A percentile compares a stretch with the other conserved stretches of the same genome.
Conservation (phyloP, 2,329 filamentous ascomycete species). For the Exophiala aquamarina region DNA sequence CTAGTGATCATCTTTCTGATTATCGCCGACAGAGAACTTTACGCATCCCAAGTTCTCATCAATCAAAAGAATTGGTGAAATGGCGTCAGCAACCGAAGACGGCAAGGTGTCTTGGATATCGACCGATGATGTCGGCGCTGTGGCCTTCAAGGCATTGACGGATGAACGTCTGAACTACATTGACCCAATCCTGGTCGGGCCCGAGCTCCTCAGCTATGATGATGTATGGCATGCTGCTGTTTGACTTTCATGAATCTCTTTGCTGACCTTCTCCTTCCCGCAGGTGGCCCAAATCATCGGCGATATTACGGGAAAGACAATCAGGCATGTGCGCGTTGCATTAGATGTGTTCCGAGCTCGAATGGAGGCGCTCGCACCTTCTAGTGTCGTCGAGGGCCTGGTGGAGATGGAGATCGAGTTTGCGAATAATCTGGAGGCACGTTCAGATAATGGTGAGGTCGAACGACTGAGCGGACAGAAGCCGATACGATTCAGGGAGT, state of each 20-base stretch:
- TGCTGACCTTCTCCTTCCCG: too few relatives aligned
- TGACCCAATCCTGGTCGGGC: conserved; percentile 39
- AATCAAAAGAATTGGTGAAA: conserved; percentile 41
- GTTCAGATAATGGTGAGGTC: conserved; percentile 4
- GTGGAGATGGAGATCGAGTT: conserved; percentile 2
- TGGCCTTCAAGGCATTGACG: conserved; percentile 44
- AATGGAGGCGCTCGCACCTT: neutral
- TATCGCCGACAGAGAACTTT: conserved; percentile 53
- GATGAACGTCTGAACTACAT: conserved; percentile 17
- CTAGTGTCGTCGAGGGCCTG: neutral
- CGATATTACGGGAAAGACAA: neutral
- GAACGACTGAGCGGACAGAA: neutral
- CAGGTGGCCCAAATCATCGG: conserved; percentile 1
- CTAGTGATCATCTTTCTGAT: too few relatives aligned
- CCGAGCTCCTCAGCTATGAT: conserved; percentile 35
- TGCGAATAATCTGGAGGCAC: neutral
- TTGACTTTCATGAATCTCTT: too few relatives aligned
- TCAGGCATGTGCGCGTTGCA: conserved; percentile 1
- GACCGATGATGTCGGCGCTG: conserved; percentile 48
- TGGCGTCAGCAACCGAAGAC: conserved; percentile 45
- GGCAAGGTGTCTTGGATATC: conserved; percentile 50
- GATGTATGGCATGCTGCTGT: conserved; percentile 28
- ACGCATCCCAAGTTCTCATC: conserved; percentile 32
- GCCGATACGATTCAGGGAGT: neutral
- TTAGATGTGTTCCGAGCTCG: neutral